Evolutionary conservation across 2,329 filamentous ascomycete species (phyloP).

Genomic region (Orbilia oligospora): DNA sequence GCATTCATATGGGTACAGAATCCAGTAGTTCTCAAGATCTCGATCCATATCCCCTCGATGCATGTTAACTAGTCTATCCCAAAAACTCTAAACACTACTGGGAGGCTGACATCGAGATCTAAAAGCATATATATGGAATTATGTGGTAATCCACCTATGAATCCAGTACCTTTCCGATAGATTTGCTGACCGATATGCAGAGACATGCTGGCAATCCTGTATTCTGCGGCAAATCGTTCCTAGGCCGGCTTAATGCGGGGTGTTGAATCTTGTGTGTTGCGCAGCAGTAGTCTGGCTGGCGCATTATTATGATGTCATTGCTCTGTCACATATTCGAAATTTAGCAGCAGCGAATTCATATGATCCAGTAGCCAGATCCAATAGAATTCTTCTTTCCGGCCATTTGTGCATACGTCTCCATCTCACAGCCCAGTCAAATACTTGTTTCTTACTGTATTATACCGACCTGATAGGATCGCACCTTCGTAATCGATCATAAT

Average conservation of each 20-base stretch:
- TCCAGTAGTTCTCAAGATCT: too few relatives aligned
- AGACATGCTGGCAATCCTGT: neutral
- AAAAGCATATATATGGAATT: too few relatives aligned
- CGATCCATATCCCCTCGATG: too few relatives aligned
- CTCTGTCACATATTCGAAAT: constrained; percentile 19
- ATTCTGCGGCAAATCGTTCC: constrained; percentile 30
- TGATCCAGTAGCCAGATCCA: constrained; percentile 5
- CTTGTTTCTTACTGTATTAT: neutral
- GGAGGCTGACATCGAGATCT: too few relatives aligned
- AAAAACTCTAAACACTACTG: too few relatives aligned
- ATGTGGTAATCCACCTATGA: too few relatives aligned
- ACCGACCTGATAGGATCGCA: neutral
- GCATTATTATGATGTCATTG: constrained; percentile 45
- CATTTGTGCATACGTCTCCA: neutral
- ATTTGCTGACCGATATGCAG: too few relatives aligned
- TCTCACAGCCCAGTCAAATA: neutral
- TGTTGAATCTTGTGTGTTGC: constrained; percentile 37
- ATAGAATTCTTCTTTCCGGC: constrained; percentile 10
- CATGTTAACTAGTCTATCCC: too few relatives aligned
- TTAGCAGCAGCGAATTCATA: constrained; percentile 5
- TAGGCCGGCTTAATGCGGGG: neutral
- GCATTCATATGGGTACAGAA: too few relatives aligned
- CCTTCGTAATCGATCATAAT: neutral
- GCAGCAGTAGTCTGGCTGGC: constrained; percentile 5
- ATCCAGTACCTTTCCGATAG: too few relatives aligned